phyloP scores from a whole-genome alignment of 1,139 yeast species.

The Magnusiomyces ingens region DNA sequence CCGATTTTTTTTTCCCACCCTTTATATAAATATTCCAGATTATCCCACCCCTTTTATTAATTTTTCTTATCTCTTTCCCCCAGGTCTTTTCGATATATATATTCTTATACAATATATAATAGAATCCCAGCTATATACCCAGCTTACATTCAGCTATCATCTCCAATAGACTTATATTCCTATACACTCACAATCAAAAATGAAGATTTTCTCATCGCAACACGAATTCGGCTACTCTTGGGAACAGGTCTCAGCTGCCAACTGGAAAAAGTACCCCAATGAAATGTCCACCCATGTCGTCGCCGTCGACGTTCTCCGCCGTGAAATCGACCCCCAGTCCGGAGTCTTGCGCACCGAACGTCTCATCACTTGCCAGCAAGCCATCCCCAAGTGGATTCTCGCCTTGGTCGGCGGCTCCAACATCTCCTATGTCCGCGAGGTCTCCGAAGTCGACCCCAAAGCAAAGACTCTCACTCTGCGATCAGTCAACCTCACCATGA shows the following conservation, averaged over 20 bases:
- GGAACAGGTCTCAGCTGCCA: conserved; percentile 94
- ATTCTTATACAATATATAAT: no score
- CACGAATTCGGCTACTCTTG: conserved; percentile 77
- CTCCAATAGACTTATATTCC: no score
- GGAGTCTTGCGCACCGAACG: conserved; percentile 73
- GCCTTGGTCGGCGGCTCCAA: conserved; percentile 68
- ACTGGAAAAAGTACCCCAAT: conserved; percentile 95
- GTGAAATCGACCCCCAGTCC: conserved; percentile 54
- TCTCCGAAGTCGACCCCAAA: conserved; percentile 72
- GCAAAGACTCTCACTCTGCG: conserved; percentile 64
- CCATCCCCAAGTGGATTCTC: conserved; percentile 77
- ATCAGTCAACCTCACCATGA: conserved; percentile 83
- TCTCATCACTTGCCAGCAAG: conserved; percentile 81
- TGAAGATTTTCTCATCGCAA: conserved; percentile 71
- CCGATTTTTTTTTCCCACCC: no score
- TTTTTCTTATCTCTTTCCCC: no score
- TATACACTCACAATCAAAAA: conserved; percentile 25
- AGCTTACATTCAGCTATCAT: no score
- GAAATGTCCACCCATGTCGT: conserved; percentile 90
- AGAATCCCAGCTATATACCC: no score
- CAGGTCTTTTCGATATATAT: no score
- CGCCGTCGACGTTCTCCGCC: conserved; percentile 78
- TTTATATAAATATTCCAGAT: no score
- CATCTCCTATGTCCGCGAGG: conserved; percentile 78
- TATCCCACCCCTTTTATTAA: no score